phyloP scores from a whole-genome alignment of 768 basidiomycete genomes.

The Lactarius hengduanensis region DNA sequence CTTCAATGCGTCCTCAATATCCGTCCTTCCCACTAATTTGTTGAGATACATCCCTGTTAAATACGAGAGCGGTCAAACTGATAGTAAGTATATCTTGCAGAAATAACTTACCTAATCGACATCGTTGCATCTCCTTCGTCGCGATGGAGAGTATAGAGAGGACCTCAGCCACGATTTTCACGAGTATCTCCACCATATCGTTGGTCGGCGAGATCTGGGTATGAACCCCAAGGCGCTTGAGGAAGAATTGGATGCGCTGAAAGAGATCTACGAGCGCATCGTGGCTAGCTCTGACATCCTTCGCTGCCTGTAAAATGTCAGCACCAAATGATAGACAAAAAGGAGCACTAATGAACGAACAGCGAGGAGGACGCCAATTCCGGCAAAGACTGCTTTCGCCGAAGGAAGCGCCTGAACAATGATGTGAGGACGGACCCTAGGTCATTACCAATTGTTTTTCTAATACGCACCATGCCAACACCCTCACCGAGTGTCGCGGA shows the following conservation, averaged over 20 bases:
- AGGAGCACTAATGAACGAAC: not conserved
- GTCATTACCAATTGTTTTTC: not conserved
- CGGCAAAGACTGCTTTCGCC: not conserved
- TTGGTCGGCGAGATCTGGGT: not conserved
- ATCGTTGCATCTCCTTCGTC: not conserved
- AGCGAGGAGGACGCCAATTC: not conserved
- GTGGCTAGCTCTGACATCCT: not conserved
- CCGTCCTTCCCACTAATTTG: no score
- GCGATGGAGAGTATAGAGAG: not conserved
- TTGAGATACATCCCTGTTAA: no score
- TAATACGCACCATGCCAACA: not conserved
- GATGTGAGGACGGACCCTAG: not conserved
- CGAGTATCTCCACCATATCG: not conserved
- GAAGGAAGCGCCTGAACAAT: not conserved
- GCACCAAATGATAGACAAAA: not conserved
- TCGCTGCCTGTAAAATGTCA: not conserved
- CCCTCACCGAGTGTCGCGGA: not conserved
- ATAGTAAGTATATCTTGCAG: not conserved
- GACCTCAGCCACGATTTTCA: not conserved
- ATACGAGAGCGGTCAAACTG: no score
- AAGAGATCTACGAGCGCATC: not conserved
- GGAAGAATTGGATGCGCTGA: not conserved
- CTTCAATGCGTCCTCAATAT: no score
- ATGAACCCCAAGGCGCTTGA: not conserved
- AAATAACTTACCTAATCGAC: not conserved